These are phyloP conservation scores for Vigna nakashimae DNA, from an alignment of 306 rosid species.

Conservation along the genomic window DNA sequence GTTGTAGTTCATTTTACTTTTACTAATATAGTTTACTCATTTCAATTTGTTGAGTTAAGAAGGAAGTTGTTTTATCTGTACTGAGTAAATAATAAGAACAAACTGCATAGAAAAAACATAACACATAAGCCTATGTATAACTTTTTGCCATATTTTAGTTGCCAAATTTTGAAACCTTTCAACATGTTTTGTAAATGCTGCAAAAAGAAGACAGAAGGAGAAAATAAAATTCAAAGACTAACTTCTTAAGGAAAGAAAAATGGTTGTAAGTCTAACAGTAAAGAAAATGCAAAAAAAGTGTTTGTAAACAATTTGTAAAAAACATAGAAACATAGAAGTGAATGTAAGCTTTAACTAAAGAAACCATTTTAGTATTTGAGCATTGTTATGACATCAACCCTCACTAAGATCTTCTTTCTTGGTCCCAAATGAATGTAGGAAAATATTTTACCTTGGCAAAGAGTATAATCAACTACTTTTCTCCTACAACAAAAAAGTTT, in stretches of 20 bases:
- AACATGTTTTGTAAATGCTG: background rate
- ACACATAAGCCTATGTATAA: too few relatives aligned
- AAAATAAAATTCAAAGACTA: background rate
- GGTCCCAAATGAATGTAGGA: background rate
- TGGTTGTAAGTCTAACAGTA: background rate
- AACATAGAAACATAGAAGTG: background rate
- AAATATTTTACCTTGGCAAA: background rate
- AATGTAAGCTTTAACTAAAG: background rate
- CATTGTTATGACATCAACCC: background rate
- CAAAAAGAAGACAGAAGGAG: background rate
- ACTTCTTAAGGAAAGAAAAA: background rate
- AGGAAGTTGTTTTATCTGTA: conserved; percentile 4
- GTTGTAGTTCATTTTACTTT: too few relatives aligned
- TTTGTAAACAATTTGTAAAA: background rate
- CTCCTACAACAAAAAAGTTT: background rate
- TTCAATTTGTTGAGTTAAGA: background rate
- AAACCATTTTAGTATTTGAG: background rate
- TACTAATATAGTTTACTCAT: background rate
- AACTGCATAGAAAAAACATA: background rate
- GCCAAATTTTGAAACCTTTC: background rate
- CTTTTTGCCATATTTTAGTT: background rate
- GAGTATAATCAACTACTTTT: background rate
- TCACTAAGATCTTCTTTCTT: background rate
- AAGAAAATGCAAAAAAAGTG: background rate
- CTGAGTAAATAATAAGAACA: background rate